A percentile compares a stretch with the other conserved stretches of the same genome.
Evolutionary conservation across 1,139 yeast genomes (phyloP).

Genomic region (Kodamaea fungicola): DNA sequence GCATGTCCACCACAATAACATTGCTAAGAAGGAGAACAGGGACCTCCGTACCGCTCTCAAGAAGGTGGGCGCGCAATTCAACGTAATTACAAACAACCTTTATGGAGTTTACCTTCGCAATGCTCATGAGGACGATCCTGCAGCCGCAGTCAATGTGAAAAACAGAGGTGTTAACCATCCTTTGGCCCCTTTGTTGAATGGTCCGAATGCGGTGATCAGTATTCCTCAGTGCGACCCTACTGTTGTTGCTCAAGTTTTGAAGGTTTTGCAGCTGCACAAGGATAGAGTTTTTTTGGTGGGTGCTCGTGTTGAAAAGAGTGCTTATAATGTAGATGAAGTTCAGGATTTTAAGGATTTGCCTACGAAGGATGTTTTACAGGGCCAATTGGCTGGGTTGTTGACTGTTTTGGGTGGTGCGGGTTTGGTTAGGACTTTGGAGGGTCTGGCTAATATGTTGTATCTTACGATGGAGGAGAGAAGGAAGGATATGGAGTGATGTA

Average conservation of each 20-base stretch:
- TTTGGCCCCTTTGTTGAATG: conserved; percentile 62
- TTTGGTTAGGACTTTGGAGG: conserved; percentile 74
- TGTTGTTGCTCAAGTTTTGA: conserved; percentile 58
- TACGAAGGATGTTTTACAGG: conserved; percentile 64
- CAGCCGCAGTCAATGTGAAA: conserved; percentile 52
- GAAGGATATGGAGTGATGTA: conserved; percentile 33
- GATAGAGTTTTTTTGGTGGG: conserved; percentile 82
- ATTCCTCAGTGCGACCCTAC: conserved; percentile 70
- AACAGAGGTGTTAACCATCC: conserved; percentile 56
- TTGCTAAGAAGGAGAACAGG: conserved; percentile 65
- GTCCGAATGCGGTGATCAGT: conserved; percentile 84
- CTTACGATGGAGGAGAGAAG: conserved; percentile 67
- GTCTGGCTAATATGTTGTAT: conserved; percentile 63
- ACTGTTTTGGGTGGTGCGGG: conserved; percentile 87
- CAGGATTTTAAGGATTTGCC: conserved; percentile 72
- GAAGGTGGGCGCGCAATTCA: conserved; percentile 62
- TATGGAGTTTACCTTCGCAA: conserved; percentile 77
- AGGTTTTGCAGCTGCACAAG: conserved; percentile 56
- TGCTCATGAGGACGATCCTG: conserved; percentile 69
- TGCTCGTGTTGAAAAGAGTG: conserved; percentile 67
- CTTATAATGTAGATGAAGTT: conserved; percentile 53
- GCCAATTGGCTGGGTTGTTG: conserved; percentile 82
- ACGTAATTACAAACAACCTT: conserved; percentile 63
- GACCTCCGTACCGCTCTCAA: conserved; percentile 58
- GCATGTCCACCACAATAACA: conserved; percentile 80